A percentile compares a stretch with the other conserved stretches of the same genome.
Conservation (phyloP, 305 asterid species). For the Fraxinus latifolia region DNA sequence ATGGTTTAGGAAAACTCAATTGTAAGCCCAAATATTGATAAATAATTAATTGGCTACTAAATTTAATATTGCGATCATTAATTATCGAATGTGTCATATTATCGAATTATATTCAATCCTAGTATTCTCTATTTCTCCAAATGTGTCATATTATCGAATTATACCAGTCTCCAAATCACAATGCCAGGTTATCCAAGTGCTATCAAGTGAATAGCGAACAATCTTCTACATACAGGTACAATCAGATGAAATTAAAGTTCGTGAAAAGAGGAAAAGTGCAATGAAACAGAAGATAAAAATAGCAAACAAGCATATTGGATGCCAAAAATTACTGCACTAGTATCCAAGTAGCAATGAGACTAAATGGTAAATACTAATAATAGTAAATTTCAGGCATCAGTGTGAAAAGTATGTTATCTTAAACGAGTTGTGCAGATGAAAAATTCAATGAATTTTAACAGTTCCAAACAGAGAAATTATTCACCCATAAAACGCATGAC, state of each 20-base stretch:
- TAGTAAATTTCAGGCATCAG: neutral
- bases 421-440: neutral
- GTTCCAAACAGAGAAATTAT: neutral
- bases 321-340: neutral
- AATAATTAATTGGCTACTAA: neutral
- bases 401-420: neutral
- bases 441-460: neutral
- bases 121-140: neutral
- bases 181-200: neutral
- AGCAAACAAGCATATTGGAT: neutral
- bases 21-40: neutral
- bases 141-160: neutral
- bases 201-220: neutral
- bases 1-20: neutral
- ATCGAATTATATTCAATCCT: neutral
- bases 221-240: neutral
- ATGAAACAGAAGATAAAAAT: neutral
- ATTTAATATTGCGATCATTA: neutral
- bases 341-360: neutral
- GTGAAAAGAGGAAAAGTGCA: neutral
- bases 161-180: neutral
- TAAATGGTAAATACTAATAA: neutral
- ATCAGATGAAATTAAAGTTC: neutral
- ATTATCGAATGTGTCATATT: neutral
- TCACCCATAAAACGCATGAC: neutral